Conservation (phyloP, 2,329 filamentous ascomycete species). For the Colletotrichum sp. region DNA sequence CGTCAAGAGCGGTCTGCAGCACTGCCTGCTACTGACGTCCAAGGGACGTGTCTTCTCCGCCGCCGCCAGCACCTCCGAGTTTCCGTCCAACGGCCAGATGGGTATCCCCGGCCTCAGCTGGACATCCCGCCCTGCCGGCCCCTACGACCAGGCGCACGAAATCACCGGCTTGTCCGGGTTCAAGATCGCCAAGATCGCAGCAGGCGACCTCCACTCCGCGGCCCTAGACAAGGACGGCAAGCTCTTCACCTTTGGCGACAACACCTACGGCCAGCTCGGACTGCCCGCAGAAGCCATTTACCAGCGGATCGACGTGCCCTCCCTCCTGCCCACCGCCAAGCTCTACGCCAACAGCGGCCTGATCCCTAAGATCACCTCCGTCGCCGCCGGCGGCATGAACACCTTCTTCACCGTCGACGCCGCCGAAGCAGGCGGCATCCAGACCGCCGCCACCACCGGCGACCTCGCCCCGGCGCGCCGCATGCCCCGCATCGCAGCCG, state of each 20-base stretch:
- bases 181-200: constrained; percentile 75
- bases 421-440: constrained; percentile 54
- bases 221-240: constrained; percentile 77
- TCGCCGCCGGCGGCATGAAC: constrained; percentile 86
- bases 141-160: constrained; percentile 85
- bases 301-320: constrained; percentile 71
- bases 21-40: constrained; percentile 84
- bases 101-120: constrained; percentile 85
- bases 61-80: constrained; percentile 79
- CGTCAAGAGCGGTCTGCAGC: constrained; percentile 81
- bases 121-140: constrained; percentile 75
- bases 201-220: constrained; percentile 87
- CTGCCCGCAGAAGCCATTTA: constrained; percentile 70
- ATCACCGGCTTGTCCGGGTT: constrained; percentile 73
- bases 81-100: constrained; percentile 83
- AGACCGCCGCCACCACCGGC: constrained; percentile 22
- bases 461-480: constrained; percentile 33
- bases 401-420: constrained; percentile 89
- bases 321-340: constrained; percentile 70
- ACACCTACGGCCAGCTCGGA: constrained; percentile 90
- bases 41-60: constrained; percentile 86
- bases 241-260: constrained; percentile 90
- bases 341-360: constrained; percentile 74
- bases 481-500: constrained; percentile 60
- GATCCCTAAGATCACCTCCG: constrained; percentile 70